Base-by-base conservation (phyloP, 371 early-diverging fungal species). In the Capniomyces stellatus region DNA sequence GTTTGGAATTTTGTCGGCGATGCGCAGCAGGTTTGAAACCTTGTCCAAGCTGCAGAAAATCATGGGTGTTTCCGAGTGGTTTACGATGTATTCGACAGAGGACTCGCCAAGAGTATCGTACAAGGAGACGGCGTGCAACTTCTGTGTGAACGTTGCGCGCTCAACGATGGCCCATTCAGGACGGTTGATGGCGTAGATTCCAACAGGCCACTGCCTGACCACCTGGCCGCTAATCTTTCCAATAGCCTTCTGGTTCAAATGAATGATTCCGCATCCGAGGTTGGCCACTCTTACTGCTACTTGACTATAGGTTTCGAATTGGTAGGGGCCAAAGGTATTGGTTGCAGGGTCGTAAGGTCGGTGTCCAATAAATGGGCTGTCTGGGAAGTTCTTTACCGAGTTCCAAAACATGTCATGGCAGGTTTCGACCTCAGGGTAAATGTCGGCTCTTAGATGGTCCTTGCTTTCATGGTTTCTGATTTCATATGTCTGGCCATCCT, bases 111-210 rank as follows among this genome's bases (percentile, higher is more conserved):
- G 75, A 1, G 89, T 87, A 60, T 91, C 89, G 71, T 89, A 89
- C 23, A 95, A 72, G 1, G 93, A 91, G 31, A 89, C 87, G 49
- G 79, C 75, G 47, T 73, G 72, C 44, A 75, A 70, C 4, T 70
- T 64, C 52, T 67, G 74, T 56, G 73, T 67, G 64, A 79, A 79
- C 40, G 75, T 78, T 1, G 82, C 83, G n/a, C 79, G 71, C 66
- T 90, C 91, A 3, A 80, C 75, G 63, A 92, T 83, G 50, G 75
- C 75, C 94, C 94, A 96, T 68, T 96, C 97, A 10, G 83, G 70
- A 35, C 87, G 71, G 69, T 93, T 94, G 54, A 85, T 73, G 42
- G 88, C 75, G 66, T 85, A 93, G 30, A 95, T 58, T 25, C 86
- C 87, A 41, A 89, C 50, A 13, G 69, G 55, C 51, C 51, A 51